Evolutionary conservation across 1,139 yeast species (phyloP).

Genomic region (Kodamaea sp.): DNA sequence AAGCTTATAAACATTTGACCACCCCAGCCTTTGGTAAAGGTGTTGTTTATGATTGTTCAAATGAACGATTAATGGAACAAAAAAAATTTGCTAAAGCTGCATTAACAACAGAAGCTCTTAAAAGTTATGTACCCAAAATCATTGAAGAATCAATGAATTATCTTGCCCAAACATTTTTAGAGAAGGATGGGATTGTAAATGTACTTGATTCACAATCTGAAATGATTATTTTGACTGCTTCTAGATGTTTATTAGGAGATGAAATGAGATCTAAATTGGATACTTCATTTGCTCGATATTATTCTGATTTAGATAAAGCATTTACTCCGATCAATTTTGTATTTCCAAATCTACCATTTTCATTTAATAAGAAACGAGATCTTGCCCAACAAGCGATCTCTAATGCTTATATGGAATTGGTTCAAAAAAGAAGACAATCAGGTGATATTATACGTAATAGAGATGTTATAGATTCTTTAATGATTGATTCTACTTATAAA

Average conservation of each 20-base stretch:
- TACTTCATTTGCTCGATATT: slow-evolving; percentile 76
- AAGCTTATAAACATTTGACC: slow-evolving; percentile 88
- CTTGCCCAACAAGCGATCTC: slow-evolving; percentile 80
- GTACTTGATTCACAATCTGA: slow-evolving; percentile 88
- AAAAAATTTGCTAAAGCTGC: slow-evolving; percentile 94
- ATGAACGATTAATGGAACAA: slow-evolving; percentile 90
- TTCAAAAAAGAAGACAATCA: slow-evolving; percentile 63
- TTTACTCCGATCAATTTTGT: slow-evolving; percentile 94
- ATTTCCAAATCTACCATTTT: slow-evolving; percentile 88
- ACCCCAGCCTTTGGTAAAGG: slow-evolving; percentile 98
- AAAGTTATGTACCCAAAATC: slow-evolving; percentile 81
- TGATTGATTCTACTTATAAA: slow-evolving; percentile 78
- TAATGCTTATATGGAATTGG: slow-evolving; percentile 72
- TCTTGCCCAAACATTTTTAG: slow-evolving; percentile 32
- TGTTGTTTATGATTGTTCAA: slow-evolving; percentile 94
- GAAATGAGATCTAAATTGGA: slow-evolving; percentile 83
- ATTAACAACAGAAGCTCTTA: slow-evolving; percentile 78
- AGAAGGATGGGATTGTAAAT: slow-evolving; percentile 53
- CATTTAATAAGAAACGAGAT: slow-evolving; percentile 79
- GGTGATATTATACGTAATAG: slow-evolving; percentile 72
- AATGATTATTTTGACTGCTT: slow-evolving; percentile 92
- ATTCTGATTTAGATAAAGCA: slow-evolving; percentile 91
- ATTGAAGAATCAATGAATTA: slow-evolving; percentile 69
- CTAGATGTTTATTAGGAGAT: slow-evolving; percentile 84
- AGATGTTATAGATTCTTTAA: slow-evolving; percentile 83